phyloP scores from a whole-genome alignment of 768 basidiomycete genomes.

The Termitomyces sp. region DNA sequence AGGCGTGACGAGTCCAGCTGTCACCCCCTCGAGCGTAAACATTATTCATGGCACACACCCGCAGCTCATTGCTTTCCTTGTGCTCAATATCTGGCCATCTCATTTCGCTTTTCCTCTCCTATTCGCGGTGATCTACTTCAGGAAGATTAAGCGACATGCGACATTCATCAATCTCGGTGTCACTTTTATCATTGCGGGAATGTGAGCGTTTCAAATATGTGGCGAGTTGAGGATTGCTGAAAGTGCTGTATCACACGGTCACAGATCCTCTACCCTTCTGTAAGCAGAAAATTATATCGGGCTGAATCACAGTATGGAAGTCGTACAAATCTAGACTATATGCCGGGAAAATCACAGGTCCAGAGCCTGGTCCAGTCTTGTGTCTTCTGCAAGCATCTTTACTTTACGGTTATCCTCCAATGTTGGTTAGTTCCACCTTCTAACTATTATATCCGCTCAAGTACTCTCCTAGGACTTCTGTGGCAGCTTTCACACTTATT shows the following conservation, averaged over 20 bases:
- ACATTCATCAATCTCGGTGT: slow-evolving; percentile 42
- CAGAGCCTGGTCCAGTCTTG: slow-evolving; percentile 35
- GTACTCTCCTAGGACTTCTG: slow-evolving; percentile 27
- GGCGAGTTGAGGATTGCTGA: neutral
- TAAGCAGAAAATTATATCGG: slow-evolving; percentile 14
- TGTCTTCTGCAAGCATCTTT: slow-evolving; percentile 43
- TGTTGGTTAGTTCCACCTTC: slow-evolving; percentile 24
- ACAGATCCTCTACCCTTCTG: slow-evolving; percentile 36
- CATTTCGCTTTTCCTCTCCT: slow-evolving; percentile 43
- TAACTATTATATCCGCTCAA: neutral
- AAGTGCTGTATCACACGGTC: neutral
- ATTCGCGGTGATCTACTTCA: slow-evolving; percentile 33
- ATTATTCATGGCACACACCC: slow-evolving; percentile 36
- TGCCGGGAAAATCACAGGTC: slow-evolving; percentile 33
- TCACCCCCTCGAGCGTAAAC: slow-evolving; percentile 18
- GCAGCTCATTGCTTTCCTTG: slow-evolving; percentile 34
- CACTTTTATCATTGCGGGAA: slow-evolving; percentile 39
- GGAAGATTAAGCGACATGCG: slow-evolving; percentile 35
- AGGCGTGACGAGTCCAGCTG: neutral
- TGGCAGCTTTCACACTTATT: slow-evolving; percentile 35
- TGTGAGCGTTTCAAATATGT: slow-evolving; percentile 24
- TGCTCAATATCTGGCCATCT: slow-evolving; percentile 45
- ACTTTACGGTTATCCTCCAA: slow-evolving; percentile 41
- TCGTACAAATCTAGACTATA: slow-evolving; percentile 16
- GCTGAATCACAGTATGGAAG: neutral